These are phyloP conservation scores for Dactylorhiza incarnata DNA, from an alignment of 106 monocot genomes.

Conservation along the genomic window DNA sequence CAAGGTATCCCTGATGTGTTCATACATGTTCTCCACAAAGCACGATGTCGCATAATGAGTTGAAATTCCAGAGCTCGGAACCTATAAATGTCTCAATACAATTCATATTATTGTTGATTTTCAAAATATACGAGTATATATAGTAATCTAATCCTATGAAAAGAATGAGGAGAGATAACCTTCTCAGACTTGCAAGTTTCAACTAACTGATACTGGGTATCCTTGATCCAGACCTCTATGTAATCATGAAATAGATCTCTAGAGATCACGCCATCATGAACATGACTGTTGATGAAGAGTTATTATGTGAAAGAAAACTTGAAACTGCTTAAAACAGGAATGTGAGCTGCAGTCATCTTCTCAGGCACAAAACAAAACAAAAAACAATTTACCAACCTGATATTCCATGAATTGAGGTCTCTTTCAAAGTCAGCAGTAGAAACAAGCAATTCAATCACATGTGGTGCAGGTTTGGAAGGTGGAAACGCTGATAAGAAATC, in stretches of 20 bases:
- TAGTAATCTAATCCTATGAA: neutral
- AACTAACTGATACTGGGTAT: conserved; percentile 63
- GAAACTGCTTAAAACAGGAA: neutral
- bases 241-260: conserved; percentile 86
- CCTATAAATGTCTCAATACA: conserved; percentile 24
- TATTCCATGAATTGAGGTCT: conserved; percentile 81
- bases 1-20: conserved; percentile 60
- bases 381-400: conserved; percentile 38
- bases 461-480: conserved; percentile 63
- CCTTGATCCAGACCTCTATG: conserved; percentile 90
- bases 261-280: conserved; percentile 68
- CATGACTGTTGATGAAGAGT: conserved; percentile 32
- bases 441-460: conserved; percentile 69
- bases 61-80: conserved; percentile 34
- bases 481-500: conserved; percentile 70
- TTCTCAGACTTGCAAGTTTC: conserved; percentile 77
- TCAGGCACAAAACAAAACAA: neutral
- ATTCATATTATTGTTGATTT: neutral
- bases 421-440: conserved; percentile 86
- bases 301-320: neutral
- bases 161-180: conserved; percentile 16
- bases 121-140: neutral
- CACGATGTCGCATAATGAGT: conserved; percentile 53
- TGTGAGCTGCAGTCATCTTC: neutral
- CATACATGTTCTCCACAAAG: conserved; percentile 86